These are phyloP conservation scores for Pharus latifolius DNA, from an alignment of 176 grass and related monocot genomes.

Conservation along the genomic window DNA sequence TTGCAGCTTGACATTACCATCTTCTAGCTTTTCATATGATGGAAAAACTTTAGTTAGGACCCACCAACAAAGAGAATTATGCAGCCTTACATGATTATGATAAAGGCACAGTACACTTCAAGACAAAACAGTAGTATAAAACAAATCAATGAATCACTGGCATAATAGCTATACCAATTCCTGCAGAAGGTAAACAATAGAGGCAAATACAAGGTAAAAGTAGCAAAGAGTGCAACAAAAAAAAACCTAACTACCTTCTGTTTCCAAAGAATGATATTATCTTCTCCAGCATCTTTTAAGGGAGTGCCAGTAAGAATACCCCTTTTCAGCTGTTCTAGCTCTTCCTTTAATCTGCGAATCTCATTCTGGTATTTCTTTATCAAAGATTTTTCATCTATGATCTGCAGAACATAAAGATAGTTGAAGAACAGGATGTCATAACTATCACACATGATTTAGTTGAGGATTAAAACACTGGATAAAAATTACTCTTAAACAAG, in stretches of 20 bases:
- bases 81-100: background rate
- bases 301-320: slow-evolving; percentile 77
- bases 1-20: slow-evolving; percentile 95
- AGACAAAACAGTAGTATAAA: background rate
- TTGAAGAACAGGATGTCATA: slow-evolving; percentile 18
- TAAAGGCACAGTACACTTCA: slow-evolving; percentile 4
- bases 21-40: slow-evolving; percentile 82
- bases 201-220: background rate
- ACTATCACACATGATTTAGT: background rate
- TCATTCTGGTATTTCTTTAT: slow-evolving; percentile 99
- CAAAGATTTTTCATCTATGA: slow-evolving; percentile 98
- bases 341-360: slow-evolving; percentile 87
- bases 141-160: background rate
- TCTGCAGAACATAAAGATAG: slow-evolving; percentile 42
- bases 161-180: background rate
- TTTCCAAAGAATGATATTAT: slow-evolving; percentile 88
- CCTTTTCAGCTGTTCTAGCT: slow-evolving; percentile 91
- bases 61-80: background rate
- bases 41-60: slow-evolving; percentile 38
- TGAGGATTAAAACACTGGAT: background rate
- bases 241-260: slow-evolving; percentile 57
- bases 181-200: background rate
- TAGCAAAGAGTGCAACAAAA: slow-evolving; percentile 6
- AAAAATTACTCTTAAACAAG: slow-evolving; percentile 15
- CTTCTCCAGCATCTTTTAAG: slow-evolving; percentile 52